phyloP scores from a whole-genome alignment of 106 monocot genomes.

The Dendrobium huoshanense region DNA sequence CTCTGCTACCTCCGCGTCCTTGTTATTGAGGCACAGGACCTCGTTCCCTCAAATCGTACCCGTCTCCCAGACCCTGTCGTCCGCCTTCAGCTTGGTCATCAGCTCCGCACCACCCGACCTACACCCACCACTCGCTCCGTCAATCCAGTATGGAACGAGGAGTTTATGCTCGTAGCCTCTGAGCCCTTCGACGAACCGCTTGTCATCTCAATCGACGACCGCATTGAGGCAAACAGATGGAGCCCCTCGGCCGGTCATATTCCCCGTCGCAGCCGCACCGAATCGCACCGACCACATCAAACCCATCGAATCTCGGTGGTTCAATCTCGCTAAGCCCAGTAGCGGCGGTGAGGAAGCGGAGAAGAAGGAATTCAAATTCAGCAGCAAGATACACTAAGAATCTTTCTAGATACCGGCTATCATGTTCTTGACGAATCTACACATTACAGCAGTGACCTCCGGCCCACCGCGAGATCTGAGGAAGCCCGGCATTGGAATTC shows the following conservation, averaged over 20 bases:
- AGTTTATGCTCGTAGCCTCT: conserved; percentile 70
- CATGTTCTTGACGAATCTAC: conserved; percentile 92
- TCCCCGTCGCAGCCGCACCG: conserved; percentile 33
- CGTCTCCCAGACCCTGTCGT: conserved; percentile 32
- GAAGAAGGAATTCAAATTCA: conserved; percentile 64
- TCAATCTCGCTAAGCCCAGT: conserved; percentile 39
- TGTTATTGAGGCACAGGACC: conserved; percentile 80
- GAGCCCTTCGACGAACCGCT: conserved; percentile 86
- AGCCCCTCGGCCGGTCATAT: conserved; percentile 39
- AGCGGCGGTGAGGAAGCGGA: conserved; percentile 19
- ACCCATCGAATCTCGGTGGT: conserved; percentile 48
- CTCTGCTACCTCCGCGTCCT: conserved; percentile 69
- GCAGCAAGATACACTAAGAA: conserved; percentile 78
- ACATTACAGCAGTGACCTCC: conserved; percentile 84
- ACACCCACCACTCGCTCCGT: conserved; percentile 16
- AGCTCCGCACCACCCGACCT: conserved; percentile 53
- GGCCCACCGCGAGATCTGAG: conserved; percentile 47
- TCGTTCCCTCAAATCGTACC: conserved; percentile 34
- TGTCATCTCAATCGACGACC: conserved; percentile 66
- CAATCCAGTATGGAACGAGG: conserved; percentile 78
- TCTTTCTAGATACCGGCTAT: conserved; percentile 68
- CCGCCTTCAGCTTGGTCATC: conserved; percentile 62
- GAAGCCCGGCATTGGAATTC: conserved; percentile 36
- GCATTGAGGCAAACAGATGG: conserved; percentile 46
- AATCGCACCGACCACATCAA: conserved; percentile 49